Conservation (phyloP, 1,139 yeast species). For the Saccharomyces hybrid region DNA sequence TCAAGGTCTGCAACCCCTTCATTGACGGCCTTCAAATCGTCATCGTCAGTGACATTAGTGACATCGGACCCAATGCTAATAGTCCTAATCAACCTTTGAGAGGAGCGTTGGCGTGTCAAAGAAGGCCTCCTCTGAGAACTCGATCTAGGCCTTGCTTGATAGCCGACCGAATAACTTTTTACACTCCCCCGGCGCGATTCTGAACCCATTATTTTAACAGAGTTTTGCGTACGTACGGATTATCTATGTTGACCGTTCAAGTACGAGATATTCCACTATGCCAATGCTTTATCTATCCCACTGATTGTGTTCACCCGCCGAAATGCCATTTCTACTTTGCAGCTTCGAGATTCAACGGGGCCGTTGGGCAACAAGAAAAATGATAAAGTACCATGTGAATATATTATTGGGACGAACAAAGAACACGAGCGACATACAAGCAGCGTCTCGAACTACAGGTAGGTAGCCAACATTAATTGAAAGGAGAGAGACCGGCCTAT, state of each 20-base stretch:
- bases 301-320: neutral
- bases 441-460: no score
- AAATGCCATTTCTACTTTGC: neutral
- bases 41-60: neutral
- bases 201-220: neutral
- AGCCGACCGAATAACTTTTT: neutral
- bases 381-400: neutral
- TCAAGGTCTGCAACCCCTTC: constrained; percentile 7
- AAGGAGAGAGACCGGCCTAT: neutral
- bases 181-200: neutral
- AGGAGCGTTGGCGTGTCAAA: constrained; percentile 22
- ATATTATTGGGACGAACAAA: neutral
- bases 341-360: neutral
- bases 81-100: constrained; percentile 26
- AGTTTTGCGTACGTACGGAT: neutral
- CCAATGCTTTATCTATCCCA: neutral
- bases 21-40: neutral
- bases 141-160: constrained; percentile 15
- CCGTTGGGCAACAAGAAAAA: neutral
- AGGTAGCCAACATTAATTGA: no score
- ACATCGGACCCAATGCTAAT: constrained; percentile 22
- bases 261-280: no score
- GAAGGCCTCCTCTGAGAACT: constrained; percentile 23
- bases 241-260: neutral
- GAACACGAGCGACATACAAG: neutral